These are phyloP conservation scores for Exophiala sp. DNA, from an alignment of 2,329 filamentous ascomycete species.

Conservation along the genomic window DNA sequence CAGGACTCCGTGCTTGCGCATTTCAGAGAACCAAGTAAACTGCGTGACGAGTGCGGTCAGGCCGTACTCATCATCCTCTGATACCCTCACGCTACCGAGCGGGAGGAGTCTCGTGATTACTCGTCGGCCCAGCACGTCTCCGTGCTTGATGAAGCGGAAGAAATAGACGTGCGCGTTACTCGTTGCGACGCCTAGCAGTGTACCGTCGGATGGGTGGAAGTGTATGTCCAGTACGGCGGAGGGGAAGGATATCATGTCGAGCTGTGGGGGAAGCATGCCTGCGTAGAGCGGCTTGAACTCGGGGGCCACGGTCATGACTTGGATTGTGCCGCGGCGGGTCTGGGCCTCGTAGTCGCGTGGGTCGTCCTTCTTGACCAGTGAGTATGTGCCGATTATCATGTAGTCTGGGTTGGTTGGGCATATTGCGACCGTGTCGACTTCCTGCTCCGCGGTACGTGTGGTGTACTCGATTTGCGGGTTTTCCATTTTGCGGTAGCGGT, in stretches of 20 bases:
- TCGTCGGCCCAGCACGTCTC: conserved; percentile 20
- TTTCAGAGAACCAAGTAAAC: conserved; percentile 24
- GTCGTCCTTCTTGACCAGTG: conserved; percentile 17
- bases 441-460: conserved; percentile 18
- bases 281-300: conserved; percentile 11
- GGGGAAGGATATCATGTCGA: conserved; percentile 29
- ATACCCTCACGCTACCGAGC: conserved; percentile 24
- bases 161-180: conserved; percentile 70
- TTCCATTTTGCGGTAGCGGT: conserved; percentile 5
- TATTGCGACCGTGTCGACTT: conserved; percentile 24
- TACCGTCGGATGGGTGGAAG: conserved; percentile 60
- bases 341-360: conserved; percentile 11
- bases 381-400: conserved; percentile 28
- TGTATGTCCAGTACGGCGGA: conserved; percentile 82
- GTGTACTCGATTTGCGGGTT: conserved; percentile 9
- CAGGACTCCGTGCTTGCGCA: conserved; percentile 8
- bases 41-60: conserved; percentile 22
- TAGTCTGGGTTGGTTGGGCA: conserved; percentile 23
- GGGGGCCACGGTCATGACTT: conserved; percentile 17
- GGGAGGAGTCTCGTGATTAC: conserved; percentile 41
- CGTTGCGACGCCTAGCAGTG: conserved; percentile 69
- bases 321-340: conserved; percentile 19
- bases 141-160: conserved; percentile 42
- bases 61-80: conserved; percentile 16
- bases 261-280: conserved; percentile 17